Percentiles rank a stretch among this genome's conserved stretches.
These are phyloP conservation scores for Fusarium circinatum DNA, from an alignment of 2,329 filamentous ascomycete species.

Conservation along the genomic window DNA sequence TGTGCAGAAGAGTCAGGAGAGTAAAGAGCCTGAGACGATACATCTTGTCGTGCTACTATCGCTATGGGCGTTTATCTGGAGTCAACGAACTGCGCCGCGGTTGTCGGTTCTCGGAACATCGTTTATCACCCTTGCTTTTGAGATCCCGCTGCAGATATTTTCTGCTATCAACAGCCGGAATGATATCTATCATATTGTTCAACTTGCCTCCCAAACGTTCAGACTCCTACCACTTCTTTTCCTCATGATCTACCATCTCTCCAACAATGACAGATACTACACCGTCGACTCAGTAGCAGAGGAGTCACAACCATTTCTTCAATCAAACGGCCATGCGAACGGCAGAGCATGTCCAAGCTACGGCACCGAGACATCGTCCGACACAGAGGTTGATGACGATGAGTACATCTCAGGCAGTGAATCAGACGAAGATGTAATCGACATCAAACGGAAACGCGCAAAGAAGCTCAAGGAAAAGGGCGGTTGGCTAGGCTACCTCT, in stretches of 20 bases:
- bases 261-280: not conserved
- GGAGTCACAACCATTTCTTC: slow-evolving; percentile 30
- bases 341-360: slow-evolving; percentile 5
- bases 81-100: not conserved
- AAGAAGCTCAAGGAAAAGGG: slow-evolving; percentile 44
- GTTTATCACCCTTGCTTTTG: slow-evolving; percentile 10
- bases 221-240: slow-evolving; percentile 11
- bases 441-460: slow-evolving; percentile 43
- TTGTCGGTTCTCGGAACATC: slow-evolving; percentile 1
- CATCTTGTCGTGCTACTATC: not conserved
- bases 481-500: slow-evolving; percentile 47
- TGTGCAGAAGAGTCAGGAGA: not conserved
- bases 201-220: slow-evolving; percentile 5
- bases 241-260: not conserved
- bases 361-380: slow-evolving; percentile 11
- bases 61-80: not conserved
- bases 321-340: not conserved
- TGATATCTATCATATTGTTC: not conserved
- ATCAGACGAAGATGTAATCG: slow-evolving; percentile 37
- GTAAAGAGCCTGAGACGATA: slow-evolving; percentile 7
- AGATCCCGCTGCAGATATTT: slow-evolving; percentile 14
- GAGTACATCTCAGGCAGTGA: slow-evolving; percentile 18
- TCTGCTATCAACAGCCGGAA: not conserved
- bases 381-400: not conserved
- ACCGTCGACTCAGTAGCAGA: not conserved